phyloP scores from a whole-genome alignment of 805 yeast genomes.

The Candida schatavii region DNA sequence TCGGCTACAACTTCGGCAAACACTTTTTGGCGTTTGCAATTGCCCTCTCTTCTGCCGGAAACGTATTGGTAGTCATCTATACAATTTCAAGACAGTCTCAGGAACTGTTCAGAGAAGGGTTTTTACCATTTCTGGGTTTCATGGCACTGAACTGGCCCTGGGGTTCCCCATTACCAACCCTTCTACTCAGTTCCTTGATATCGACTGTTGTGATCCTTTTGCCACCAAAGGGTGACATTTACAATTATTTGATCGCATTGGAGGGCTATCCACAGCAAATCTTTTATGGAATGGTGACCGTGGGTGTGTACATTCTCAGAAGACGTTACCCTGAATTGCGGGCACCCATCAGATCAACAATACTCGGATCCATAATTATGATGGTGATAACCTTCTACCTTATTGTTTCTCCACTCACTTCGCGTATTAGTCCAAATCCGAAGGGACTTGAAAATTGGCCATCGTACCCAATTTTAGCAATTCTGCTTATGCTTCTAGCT shows the following conservation, averaged over 20 bases:
- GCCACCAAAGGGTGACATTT: slow-evolving; percentile 49
- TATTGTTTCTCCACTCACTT: slow-evolving; percentile 47
- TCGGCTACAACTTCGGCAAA: slow-evolving; percentile 52
- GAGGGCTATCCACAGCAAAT: slow-evolving; percentile 52
- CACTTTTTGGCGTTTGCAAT: slow-evolving; percentile 54
- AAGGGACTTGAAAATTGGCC: slow-evolving; percentile 42
- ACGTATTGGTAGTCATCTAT: slow-evolving; percentile 59
- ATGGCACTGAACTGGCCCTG: slow-evolving; percentile 57
- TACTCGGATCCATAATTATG: slow-evolving; percentile 46
- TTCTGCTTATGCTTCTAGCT: slow-evolving; percentile 42
- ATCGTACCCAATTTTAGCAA: slow-evolving; percentile 47
- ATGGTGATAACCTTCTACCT: slow-evolving; percentile 47
- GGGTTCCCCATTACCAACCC: slow-evolving; percentile 55
- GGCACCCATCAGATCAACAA: slow-evolving; percentile 52
- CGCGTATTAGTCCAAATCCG: slow-evolving; percentile 37
- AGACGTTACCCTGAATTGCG: slow-evolving; percentile 43
- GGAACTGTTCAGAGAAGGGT: slow-evolving; percentile 64
- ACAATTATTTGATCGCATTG: slow-evolving; percentile 48
- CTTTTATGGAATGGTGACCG: slow-evolving; percentile 49
- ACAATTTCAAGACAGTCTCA: slow-evolving; percentile 61
- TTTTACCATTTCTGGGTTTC: slow-evolving; percentile 48
- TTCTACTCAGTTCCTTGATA: slow-evolving; percentile 41
- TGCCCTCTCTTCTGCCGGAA: slow-evolving; percentile 62
- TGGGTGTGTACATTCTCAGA: slow-evolving; percentile 58
- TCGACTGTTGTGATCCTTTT: slow-evolving; percentile 37